Evolutionary conservation across 2,329 filamentous ascomycete species (phyloP), one percentile per base, ranked within the genome.

Genomic region (Diplodia intermedia): DNA sequence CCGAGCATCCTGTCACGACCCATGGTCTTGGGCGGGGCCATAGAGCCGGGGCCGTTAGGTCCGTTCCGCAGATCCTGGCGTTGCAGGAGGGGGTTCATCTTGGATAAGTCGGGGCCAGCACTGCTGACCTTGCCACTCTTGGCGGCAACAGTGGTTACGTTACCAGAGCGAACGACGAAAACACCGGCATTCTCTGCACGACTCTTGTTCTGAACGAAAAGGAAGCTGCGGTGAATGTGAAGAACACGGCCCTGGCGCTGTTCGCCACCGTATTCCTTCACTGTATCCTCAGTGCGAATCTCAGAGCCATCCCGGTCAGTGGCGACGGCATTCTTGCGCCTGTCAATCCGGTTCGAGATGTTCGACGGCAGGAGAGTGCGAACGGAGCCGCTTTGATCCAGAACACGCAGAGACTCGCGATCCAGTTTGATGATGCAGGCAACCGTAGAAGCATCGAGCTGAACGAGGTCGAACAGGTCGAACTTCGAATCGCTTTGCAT

Each of bases 381-480:
- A 18, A 89, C 87, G 70, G 93, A 91, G 70, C 93, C 92, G 71
- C 95, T 91, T 77, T 99, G 95, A 75, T 99, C 94, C 12, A 99
- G 83, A 0, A 97, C 91, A 31, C 91, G 90, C 66, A 99, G 83
- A 0, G 93, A 94, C 79, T 99, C 95, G 65, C 94, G 91, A 75
- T 99, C 95, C 56, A 98, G 93, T 80, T 97, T 97, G 80, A 97
- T 90, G 69, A 99, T 89, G 77, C 93, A 97, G 68, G 91, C 95
- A 29, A 98, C 94, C 0, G 94, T 98, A 3, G 93, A 90, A 50
- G 92, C 89, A 69, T 98, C 94, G 70, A 99, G 87, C 80, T 98
- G 94, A 15, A 99, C 93, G 31, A 99, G 86, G 77, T 99, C 95
- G 73, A 96, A 93, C 40, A 99, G 88, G 72, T 94, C 91, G 78